A percentile compares a stretch with the other conserved stretches of the same genome.
Evolutionary conservation across 1,139 yeast genomes (phyloP).

Genomic region (Lodderomyces pseudojiufengensis): DNA sequence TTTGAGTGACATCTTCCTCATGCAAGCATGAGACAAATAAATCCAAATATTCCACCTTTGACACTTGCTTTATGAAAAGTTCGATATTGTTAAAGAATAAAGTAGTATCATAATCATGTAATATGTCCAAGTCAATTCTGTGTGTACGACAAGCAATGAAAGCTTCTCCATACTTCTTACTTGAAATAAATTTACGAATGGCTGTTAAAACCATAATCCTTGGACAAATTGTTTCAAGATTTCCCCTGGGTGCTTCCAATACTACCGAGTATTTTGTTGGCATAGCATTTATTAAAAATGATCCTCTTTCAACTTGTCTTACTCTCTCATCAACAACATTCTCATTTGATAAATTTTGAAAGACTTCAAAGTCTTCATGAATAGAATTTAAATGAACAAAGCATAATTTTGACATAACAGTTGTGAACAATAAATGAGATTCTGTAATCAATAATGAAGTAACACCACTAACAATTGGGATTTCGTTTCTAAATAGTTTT

Average conservation of each 20-base stretch:
- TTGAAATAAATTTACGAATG: slow-evolving; percentile 66
- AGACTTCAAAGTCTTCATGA: slow-evolving; percentile 25
- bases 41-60: slow-evolving; percentile 73
- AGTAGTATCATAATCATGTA: slow-evolving; percentile 82
- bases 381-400: slow-evolving; percentile 66
- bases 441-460: slow-evolving; percentile 79
- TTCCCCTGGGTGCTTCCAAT: slow-evolving; percentile 94
- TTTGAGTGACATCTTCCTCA: slow-evolving; percentile 80
- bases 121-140: slow-evolving; percentile 83
- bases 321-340: slow-evolving; percentile 68
- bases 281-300: slow-evolving; percentile 70
- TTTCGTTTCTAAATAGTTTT: slow-evolving; percentile 62
- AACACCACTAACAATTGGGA: slow-evolving; percentile 68
- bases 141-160: slow-evolving; percentile 84
- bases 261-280: slow-evolving; percentile 83
- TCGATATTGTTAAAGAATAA: slow-evolving; percentile 63
- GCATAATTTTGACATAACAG: slow-evolving; percentile 81
- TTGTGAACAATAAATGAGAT: slow-evolving; percentile 73
- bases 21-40: slow-evolving; percentile 81
- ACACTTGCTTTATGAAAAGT: slow-evolving; percentile 68
- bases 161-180: slow-evolving; percentile 61
- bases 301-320: slow-evolving; percentile 88
- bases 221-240: slow-evolving; percentile 89
- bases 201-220: slow-evolving; percentile 86
- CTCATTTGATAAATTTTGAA: slow-evolving; percentile 19